Conservation (phyloP, 306 rosid genomes). For the Cucurbita moschata region DNA sequence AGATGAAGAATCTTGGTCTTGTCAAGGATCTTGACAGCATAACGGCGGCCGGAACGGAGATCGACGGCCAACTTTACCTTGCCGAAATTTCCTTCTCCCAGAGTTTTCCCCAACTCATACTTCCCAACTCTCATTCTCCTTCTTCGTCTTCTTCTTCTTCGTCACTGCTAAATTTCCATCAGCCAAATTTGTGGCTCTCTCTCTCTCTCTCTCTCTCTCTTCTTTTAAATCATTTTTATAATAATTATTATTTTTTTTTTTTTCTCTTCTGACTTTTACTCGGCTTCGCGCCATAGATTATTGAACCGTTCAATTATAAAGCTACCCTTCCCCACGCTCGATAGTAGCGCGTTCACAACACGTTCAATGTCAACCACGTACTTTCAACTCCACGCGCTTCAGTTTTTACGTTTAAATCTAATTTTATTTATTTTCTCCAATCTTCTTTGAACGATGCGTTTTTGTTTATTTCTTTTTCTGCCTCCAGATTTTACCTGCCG, state of each 20-base stretch:
- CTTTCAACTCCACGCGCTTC: not conserved
- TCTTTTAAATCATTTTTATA: not conserved
- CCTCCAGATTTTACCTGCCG: not conserved
- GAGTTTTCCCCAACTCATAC: conserved; percentile 62
- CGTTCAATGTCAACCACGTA: not conserved
- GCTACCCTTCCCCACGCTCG: not conserved
- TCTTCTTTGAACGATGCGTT: not conserved
- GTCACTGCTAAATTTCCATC: not conserved
- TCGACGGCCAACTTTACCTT: conserved; percentile 66
- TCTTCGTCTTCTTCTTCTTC: not conserved
- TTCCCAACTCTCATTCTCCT: conserved; percentile 51
- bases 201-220: not conserved
- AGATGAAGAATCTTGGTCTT: conserved; percentile 45
- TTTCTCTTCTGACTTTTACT: not conserved
- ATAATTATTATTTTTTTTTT: not conserved
- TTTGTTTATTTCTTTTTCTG: not conserved
- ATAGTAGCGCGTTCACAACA: fast-evolving
- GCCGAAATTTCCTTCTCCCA: conserved; percentile 84
- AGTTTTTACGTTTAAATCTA: not conserved
- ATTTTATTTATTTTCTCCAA: not conserved
- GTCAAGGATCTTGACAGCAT: conserved; percentile 68
- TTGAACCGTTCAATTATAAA: not conserved
- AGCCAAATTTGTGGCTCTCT: not conserved
- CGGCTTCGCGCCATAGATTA: conserved; percentile 3
- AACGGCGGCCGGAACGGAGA: conserved; percentile 34